Conservation (phyloP, 768 basidiomycete species). For the Calocybe gangraenosa region DNA sequence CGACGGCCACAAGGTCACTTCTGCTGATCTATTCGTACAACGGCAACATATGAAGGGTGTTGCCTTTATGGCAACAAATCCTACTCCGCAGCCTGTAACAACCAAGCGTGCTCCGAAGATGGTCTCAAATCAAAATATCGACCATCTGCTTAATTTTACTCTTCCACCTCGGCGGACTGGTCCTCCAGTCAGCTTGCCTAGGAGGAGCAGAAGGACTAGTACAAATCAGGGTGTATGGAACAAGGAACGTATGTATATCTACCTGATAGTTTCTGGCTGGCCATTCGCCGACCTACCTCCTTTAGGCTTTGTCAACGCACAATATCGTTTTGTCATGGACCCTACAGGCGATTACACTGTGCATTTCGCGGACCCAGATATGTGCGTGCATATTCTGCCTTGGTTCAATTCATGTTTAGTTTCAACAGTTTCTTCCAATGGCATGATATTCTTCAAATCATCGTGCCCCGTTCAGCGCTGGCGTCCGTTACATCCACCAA, state of each 20-base stretch:
- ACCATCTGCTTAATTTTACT: conserved; percentile 92
- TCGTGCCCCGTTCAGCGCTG: conserved; percentile 81
- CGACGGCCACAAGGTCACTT: conserved; percentile 3
- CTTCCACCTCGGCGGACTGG: conserved; percentile 82
- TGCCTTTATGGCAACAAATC: conserved; percentile 32
- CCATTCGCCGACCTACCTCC: conserved; percentile 9
- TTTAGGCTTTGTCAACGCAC: conserved; percentile 90
- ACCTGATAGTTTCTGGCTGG: background rate
- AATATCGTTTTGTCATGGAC: conserved; percentile 94
- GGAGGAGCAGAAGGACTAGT: conserved; percentile 71
- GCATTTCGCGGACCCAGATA: conserved; percentile 96
- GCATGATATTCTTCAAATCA: conserved; percentile 92
- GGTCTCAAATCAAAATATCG: conserved; percentile 60
- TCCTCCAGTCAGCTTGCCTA: conserved; percentile 51
- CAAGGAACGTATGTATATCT: conserved; percentile 76
- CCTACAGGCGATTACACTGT: conserved; percentile 89
- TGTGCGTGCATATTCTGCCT: conserved; percentile 44
- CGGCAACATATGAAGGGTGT: background rate
- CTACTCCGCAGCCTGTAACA: conserved; percentile 31
- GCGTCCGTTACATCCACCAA: conserved; percentile 54
- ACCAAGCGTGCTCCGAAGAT: conserved; percentile 67
- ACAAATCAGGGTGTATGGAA: conserved; percentile 72
- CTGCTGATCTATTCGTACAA: background rate
- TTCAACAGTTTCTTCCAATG: conserved; percentile 83
- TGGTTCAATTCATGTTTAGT: background rate